These are phyloP conservation scores for Pseudonitzschia pungens DNA, from an alignment of 108 stramenopile species.

Conservation along the genomic window DNA sequence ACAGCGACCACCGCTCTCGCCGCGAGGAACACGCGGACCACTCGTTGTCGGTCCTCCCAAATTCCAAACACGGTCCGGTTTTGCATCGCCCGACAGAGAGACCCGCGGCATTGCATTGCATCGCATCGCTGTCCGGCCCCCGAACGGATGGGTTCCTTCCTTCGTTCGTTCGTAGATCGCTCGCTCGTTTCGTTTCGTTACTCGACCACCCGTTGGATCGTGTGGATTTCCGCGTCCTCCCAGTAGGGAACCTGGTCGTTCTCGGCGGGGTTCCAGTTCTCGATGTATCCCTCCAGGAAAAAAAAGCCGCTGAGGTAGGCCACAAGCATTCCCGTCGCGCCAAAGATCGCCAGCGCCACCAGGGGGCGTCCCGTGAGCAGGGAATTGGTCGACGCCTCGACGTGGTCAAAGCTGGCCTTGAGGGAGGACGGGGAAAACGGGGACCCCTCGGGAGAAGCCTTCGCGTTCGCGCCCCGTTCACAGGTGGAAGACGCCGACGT, in stretches of 20 bases:
- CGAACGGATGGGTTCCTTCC: too few relatives aligned
- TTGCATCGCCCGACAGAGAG: too few relatives aligned
- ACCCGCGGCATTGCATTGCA: too few relatives aligned
- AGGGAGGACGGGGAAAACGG: not conserved
- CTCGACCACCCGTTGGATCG: conserved; percentile 1
- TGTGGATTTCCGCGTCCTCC: conserved; percentile 29
- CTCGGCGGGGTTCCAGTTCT: conserved; percentile 28
- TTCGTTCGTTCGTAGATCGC: too few relatives aligned
- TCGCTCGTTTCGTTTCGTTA: too few relatives aligned
- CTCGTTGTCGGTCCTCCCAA: too few relatives aligned
- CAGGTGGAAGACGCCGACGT: not conserved
- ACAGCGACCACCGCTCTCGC: too few relatives aligned
- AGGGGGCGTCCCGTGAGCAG: conserved; percentile 18
- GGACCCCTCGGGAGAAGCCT: not conserved
- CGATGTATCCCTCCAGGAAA: conserved; percentile 41
- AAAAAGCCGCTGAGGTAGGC: conserved; percentile 34
- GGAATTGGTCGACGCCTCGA: conserved; percentile 24
- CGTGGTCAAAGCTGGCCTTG: conserved; percentile 15
- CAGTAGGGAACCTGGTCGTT: conserved; percentile 37
- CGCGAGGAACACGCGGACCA: too few relatives aligned
- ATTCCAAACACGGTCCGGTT: too few relatives aligned
- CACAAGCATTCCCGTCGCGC: conserved; percentile 19
- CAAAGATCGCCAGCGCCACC: conserved; percentile 28
- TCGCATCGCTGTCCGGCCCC: too few relatives aligned
- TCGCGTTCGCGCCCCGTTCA: not conserved